phyloP scores from a whole-genome alignment of 495 filamentous ascomycete species.

The Aspergillus cavernicola region DNA sequence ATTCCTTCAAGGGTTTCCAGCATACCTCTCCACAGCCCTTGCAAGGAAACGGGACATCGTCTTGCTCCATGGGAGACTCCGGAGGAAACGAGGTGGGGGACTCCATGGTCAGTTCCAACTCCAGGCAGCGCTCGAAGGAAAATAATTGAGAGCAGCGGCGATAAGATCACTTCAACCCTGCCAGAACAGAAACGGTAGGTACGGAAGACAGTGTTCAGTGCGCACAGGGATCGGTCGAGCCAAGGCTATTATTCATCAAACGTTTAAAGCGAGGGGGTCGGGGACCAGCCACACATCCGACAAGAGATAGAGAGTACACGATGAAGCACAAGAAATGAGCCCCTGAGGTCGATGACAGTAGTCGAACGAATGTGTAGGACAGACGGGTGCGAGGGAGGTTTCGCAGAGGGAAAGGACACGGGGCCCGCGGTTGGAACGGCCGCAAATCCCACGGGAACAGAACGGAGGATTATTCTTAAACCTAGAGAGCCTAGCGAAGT shows the following conservation, averaged over 20 bases:
- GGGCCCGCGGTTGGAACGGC: conserved; percentile 11
- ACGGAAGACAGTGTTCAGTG: neutral
- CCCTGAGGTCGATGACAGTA: neutral
- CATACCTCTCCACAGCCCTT: conserved; percentile 96
- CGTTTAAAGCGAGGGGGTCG: conserved; percentile 9
- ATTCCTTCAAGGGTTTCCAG: neutral
- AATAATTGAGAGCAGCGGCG: neutral
- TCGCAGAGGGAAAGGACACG: conserved; percentile 15
- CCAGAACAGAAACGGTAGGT: neutral
- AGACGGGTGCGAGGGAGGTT: neutral
- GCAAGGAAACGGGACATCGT: conserved; percentile 85
- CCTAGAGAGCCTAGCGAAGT: conserved; percentile 11
- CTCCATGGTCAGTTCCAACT: conserved; percentile 31
- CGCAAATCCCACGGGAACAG: conserved; percentile 8
- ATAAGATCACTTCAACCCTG: neutral
- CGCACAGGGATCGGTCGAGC: conserved; percentile 15
- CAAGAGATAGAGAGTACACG: conserved; percentile 5
- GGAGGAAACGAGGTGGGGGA: conserved; percentile 59
- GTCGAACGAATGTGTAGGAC: conserved; percentile 4
- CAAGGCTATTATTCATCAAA: conserved; percentile 15
- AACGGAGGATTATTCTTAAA: neutral
- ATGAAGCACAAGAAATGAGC: conserved; percentile 2
- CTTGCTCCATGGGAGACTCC: conserved; percentile 80
- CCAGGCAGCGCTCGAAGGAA: conserved; percentile 1
- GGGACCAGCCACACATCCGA: conserved; percentile 16